A percentile compares a stretch with the other conserved stretches of the same genome.
phyloP scores from a whole-genome alignment of 164 flowering plant genomes.

The Magnolia officinalis region DNA sequence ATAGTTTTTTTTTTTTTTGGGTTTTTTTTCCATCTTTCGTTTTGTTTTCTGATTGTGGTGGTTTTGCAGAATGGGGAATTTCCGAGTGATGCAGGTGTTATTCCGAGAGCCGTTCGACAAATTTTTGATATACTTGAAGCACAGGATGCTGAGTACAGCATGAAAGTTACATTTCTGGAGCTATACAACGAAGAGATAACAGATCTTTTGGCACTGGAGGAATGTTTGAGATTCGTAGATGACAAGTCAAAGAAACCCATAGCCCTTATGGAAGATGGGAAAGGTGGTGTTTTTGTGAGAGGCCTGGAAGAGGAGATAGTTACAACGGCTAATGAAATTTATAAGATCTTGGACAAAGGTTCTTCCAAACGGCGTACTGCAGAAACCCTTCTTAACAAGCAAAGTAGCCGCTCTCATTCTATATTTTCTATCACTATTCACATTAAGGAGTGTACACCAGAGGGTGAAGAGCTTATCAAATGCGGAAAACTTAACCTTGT shows the following conservation, averaged over 20 bases:
- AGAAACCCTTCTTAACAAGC: constrained; percentile 85
- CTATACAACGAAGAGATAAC: constrained; percentile 80
- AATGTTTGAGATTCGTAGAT: constrained; percentile 50
- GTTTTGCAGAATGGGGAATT: constrained; percentile 66
- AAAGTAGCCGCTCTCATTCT: constrained; percentile 86
- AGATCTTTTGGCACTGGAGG: constrained; percentile 74
- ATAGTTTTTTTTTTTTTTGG: not conserved
- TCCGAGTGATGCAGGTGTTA: constrained; percentile 81
- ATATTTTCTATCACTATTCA: constrained; percentile 86
- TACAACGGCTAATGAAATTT: constrained; percentile 69
- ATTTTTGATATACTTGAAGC: constrained; percentile 75
- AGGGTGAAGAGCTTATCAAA: constrained; percentile 81
- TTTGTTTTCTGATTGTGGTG: not conserved
- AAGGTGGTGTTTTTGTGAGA: constrained; percentile 83
- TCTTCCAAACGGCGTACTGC: constrained; percentile 79
- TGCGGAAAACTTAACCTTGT: constrained; percentile 90
- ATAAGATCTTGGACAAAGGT: constrained; percentile 81
- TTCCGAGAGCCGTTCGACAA: constrained; percentile 77
- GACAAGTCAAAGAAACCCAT: constrained; percentile 79
- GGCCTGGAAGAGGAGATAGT: constrained; percentile 90
- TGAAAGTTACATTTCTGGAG: constrained; percentile 84
- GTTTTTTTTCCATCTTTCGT: not conserved
- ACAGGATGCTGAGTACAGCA: constrained; percentile 76
- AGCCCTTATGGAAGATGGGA: constrained; percentile 90
- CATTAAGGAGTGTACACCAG: constrained; percentile 78